Percentiles rank a stretch among this genome's conserved stretches.
phyloP scores from a whole-genome alignment of 768 basidiomycete genomes.

The Crepidotus variabilis region DNA sequence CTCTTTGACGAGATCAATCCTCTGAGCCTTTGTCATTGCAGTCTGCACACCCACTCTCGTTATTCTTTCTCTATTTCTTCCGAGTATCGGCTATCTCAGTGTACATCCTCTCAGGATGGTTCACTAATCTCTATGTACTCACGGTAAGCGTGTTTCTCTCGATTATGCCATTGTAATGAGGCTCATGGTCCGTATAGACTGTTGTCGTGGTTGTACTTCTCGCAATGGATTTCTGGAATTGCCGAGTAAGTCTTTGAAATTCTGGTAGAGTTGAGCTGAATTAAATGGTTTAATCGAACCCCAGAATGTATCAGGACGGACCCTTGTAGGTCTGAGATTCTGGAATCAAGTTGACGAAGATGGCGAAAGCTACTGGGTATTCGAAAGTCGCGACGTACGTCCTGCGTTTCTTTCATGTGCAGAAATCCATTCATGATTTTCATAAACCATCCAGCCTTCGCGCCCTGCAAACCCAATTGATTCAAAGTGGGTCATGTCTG shows the following conservation, averaged over 20 bases:
- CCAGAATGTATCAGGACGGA: slow-evolving; percentile 91
- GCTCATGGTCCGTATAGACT: slow-evolving; percentile 38
- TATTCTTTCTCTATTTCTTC: slow-evolving; percentile 91
- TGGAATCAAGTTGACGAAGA: slow-evolving; percentile 99
- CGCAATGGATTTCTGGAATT: slow-evolving; percentile 99
- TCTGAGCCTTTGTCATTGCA: slow-evolving; percentile 24
- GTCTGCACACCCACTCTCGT: slow-evolving; percentile 77
- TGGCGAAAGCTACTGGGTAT: slow-evolving; percentile 96
- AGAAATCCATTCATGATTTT: slow-evolving; percentile 1
- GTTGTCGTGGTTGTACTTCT: slow-evolving; percentile 91
- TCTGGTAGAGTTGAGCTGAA: background rate
- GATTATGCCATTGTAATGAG: background rate
- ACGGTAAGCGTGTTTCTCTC: slow-evolving; percentile 53
- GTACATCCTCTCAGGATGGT: slow-evolving; percentile 91
- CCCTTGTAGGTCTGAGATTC: slow-evolving; percentile 90
- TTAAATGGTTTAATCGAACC: background rate
- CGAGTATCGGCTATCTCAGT: slow-evolving; percentile 83
- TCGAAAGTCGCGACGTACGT: slow-evolving; percentile 92
- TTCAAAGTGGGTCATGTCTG: slow-evolving; percentile 55
- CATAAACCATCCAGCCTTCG: slow-evolving; percentile 55
- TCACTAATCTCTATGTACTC: slow-evolving; percentile 88
- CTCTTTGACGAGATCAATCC: background rate
- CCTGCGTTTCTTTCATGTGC: background rate
- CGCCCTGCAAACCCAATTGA: slow-evolving; percentile 86
- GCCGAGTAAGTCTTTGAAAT: slow-evolving; percentile 54